Base-by-base conservation (phyloP, 1,139 yeast genomes). In the Eremothecium cymbalariae region DNA sequence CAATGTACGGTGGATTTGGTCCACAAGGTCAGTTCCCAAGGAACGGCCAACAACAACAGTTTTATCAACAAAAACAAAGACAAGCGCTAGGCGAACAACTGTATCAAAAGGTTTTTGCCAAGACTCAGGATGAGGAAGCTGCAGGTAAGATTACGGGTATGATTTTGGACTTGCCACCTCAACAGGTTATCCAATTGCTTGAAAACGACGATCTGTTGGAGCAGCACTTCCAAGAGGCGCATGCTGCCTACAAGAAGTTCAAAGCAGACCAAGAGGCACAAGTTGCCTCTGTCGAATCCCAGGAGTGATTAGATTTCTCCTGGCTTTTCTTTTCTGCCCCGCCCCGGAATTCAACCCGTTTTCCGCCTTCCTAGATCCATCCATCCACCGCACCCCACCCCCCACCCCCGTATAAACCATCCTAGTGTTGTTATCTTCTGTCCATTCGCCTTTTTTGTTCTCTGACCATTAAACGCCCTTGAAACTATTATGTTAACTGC, bases 81-180 rank as follows among this genome's bases (percentile, higher is more conserved):
- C 95, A 88, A 72, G 75, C 86, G 61, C 75, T 93, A 63, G 98
- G 99, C 66, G 97, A 90, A 74, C 95, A 86, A 62, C 74, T 93
- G 61, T 93, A 88, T 74, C 93, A 94, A 61, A 85, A 80, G 77
- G 82, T 93, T 59, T 79, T 81, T 50, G 77, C 88, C 52, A 83
- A 90, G 59, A 94, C 94, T 60, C 79, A 82, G 63, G 94, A 84
- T 60, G 84, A 84, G 45, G 95, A 85, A 66, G 88, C 95, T 60
- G 96, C 97, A 51, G 95, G 96, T 68, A 90, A 88, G 74, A 86
- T 90, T 62, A 90, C 99, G 51, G 98, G 97, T 70, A 90, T 90
- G 98, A 78, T 90, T 72, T 77, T 90, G 62, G 96, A 88, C 62
- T 79, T 90, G 77, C 94, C 86, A 60, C 84, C 83, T 67, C 77